These are phyloP conservation scores for Lipomyces spencermartinsiae DNA, from an alignment of 805 yeast genomes.

Conservation along the genomic window DNA sequence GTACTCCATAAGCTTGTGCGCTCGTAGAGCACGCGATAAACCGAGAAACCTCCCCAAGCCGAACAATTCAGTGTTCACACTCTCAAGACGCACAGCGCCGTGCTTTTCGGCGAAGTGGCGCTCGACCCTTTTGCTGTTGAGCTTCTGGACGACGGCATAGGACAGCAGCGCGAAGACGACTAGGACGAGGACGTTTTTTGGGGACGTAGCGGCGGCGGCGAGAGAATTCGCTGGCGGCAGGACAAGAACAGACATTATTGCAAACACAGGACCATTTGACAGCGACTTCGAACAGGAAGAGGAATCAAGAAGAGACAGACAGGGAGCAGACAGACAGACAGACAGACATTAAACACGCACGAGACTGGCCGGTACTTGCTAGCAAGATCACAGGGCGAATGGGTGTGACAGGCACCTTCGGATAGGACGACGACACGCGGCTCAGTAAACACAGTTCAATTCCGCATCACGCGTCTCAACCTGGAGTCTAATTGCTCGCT, in stretches of 20 bases:
- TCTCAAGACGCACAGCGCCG: constrained; percentile 3
- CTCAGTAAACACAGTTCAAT: no score
- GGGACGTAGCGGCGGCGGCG: background rate
- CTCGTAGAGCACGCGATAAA: background rate
- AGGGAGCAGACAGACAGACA: background rate
- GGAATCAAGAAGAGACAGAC: background rate
- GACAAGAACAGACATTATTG: constrained; percentile 3
- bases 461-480: no score
- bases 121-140: background rate
- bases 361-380: no score
- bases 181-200: background rate
- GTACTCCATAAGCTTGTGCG: constrained; percentile 7
- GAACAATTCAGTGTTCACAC: constrained; percentile 4
- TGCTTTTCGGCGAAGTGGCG: constrained; percentile 4
- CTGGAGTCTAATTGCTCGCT: no score
- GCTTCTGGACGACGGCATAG: background rate
- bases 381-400: no score
- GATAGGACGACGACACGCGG: no score
- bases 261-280: background rate
- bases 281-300: background rate
- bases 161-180: background rate
- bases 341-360: background rate
- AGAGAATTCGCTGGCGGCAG: constrained; percentile 1
- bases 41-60: background rate
- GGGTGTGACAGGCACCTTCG: no score